phyloP scores from a whole-genome alignment of 2,329 filamentous ascomycete species.

The Fusarium proliferatum region DNA sequence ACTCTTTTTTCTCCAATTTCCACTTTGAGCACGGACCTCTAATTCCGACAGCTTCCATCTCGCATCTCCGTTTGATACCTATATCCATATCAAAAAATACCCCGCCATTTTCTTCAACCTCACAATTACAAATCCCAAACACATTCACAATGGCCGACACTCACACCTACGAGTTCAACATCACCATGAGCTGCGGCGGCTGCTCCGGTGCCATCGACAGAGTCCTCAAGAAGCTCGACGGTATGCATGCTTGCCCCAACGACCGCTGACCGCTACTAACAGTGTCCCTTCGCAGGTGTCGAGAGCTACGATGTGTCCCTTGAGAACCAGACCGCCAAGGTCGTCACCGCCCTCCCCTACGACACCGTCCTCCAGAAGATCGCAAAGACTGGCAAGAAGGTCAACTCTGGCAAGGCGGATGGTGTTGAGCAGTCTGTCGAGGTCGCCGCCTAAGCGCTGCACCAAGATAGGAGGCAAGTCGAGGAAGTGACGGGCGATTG shows the following conservation, averaged over 20 bases:
- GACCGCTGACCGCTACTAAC: slow-evolving; percentile 16
- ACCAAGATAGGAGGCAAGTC: not conserved
- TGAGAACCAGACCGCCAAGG: slow-evolving; percentile 83
- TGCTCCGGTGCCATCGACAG: slow-evolving; percentile 95
- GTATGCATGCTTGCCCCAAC: slow-evolving; percentile 60
- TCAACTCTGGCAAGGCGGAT: slow-evolving; percentile 80
- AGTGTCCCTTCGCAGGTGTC: slow-evolving; percentile 69
- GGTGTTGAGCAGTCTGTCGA: slow-evolving; percentile 67
- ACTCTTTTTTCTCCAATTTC: not conserved
- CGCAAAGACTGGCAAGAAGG: slow-evolving; percentile 93
- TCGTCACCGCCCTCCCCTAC: slow-evolving; percentile 79
- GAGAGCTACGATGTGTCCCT: slow-evolving; percentile 89
- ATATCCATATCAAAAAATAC: slow-evolving; percentile 9
- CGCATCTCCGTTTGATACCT: slow-evolving; percentile 1
- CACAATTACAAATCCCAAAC: slow-evolving; percentile 6
- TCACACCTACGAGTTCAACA: slow-evolving; percentile 95
- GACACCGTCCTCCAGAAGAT: slow-evolving; percentile 87
- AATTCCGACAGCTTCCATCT: not conserved
- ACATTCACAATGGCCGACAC: slow-evolving; percentile 72
- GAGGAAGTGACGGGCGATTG: slow-evolving; percentile 2
- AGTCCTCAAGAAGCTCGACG: slow-evolving; percentile 91
- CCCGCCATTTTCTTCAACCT: slow-evolving; percentile 33
- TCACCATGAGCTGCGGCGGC: slow-evolving; percentile 93
- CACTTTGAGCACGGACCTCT: slow-evolving; percentile 14
- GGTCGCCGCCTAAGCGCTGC: slow-evolving; percentile 48